Percentiles rank a stretch among this genome's conserved stretches.
Evolutionary conservation across 352 stramenopile species (phyloP).

Genomic region (Phytophthora ramorum): DNA sequence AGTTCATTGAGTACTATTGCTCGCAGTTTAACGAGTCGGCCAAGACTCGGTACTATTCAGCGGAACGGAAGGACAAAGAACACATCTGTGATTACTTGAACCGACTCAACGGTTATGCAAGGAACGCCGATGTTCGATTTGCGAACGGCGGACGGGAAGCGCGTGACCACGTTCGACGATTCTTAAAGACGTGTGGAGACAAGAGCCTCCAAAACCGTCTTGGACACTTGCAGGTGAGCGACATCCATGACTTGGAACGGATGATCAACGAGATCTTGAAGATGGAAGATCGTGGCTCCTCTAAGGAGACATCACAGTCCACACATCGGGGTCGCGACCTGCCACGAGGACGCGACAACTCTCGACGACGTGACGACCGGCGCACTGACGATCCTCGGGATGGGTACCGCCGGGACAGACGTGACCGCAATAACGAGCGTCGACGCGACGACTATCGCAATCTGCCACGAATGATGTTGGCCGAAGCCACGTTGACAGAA

Average conservation of each 20-base stretch:
- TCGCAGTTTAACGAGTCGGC: too few species aligned
- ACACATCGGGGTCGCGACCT: too few species aligned
- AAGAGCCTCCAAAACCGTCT: too few species aligned
- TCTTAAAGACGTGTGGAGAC: conserved; percentile 1
- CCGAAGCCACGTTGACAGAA: too few species aligned
- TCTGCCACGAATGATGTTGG: too few species aligned
- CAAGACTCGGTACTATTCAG: not conserved
- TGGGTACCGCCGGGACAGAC: not conserved
- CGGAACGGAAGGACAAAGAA: not conserved
- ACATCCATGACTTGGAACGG: not conserved
- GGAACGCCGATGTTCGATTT: not conserved
- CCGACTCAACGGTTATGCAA: too few species aligned
- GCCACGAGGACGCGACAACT: not conserved
- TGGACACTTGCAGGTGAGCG: too few species aligned
- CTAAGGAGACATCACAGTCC: not conserved
- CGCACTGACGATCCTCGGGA: not conserved
- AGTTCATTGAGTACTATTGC: conserved; percentile 6
- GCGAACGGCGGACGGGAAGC: not conserved
- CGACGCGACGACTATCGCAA: not conserved
- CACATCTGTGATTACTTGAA: conserved; percentile 12
- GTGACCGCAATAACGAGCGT: not conserved
- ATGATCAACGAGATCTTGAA: conserved; percentile 6
- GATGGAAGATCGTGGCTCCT: not conserved
- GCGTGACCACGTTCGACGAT: conserved; percentile 1
- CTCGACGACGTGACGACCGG: not conserved